Evolutionary conservation across 352 stramenopile species (phyloP), one percentile per base, ranked within the genome.

Genomic region (Pythium oligandrum): DNA sequence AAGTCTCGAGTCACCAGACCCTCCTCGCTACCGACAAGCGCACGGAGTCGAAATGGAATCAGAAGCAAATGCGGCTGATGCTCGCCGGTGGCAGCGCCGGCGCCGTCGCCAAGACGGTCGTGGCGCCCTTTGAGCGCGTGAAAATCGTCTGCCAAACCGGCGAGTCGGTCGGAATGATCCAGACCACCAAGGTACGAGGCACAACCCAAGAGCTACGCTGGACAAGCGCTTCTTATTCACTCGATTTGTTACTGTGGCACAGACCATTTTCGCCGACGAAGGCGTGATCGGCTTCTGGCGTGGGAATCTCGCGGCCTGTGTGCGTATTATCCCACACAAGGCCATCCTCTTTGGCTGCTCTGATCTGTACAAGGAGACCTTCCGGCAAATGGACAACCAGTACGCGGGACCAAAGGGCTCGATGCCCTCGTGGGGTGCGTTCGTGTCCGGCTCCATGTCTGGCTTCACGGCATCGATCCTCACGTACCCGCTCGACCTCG

Each of bases 401-500:
- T 52, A 81, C 51, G 33, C 54, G 3, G 49, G 50, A 0, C 59
- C 57, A 4, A 55, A 57, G 1, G 54, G 58, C 48, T 32, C 68
- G 49, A 60, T 87, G 36, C 78, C 77, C 0, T 43, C 57, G 0
- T 88, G 78, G 68, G 75, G 80, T 0, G 63, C 77, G 5, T 96
- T 96, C 46, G 60, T 72, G 2, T 64, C 83, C 0, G 86, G 86
- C 38, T 86, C 83, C 2, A 43, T 90, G 11, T 85, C 86, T 43
- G 86, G 86, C 40, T 86, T 95, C 58, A 91, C 86, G 45, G 83
- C 88, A 4, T 90, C 75, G n/a, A 61, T 93, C 36, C 59, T 91
- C 37, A 96, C 86, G 44, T 96, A 96, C 57, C 85, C 85, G 48
- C 66, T 96, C 30, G 86, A 96, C 60, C 75, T 91, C 31, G 76